Base-by-base conservation (phyloP, 2,329 filamentous ascomycete species). In the Neoascochyta sp. region DNA sequence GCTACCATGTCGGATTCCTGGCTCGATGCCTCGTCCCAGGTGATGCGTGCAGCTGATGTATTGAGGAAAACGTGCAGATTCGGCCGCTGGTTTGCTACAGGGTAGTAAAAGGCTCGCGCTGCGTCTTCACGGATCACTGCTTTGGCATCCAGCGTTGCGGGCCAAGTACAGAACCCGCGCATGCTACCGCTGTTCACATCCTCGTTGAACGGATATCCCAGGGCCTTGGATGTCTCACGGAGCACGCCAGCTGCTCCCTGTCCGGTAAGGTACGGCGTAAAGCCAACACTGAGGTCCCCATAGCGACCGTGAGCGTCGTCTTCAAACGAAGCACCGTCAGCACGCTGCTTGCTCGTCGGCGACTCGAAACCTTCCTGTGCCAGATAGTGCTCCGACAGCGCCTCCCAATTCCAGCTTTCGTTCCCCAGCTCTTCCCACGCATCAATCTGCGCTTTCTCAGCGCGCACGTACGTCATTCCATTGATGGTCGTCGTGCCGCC, bases 51-150 rank as follows among this genome's bases (percentile, higher is more conserved):
- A 1, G 62, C 69, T 2, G 54, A 54, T 0, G 68, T 66, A 36
- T 69, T 67, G 11, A 64, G 40, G 16, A 70, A 60, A 1, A 71
- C 45, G 3, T 67, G 44, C 1, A 73, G 49, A 38, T 73, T 74
- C 3, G 50, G 26, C 24, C 69, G 52, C 23, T 41, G 29, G 11
- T 54, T 36, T n/a, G 40, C 52, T 33, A 66, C 46, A 2, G 69
- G 67, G 30, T 57, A 69, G 41, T 70, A 73, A 40, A 69, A 73
- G 4, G 68, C 66, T 10, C 67, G 54, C 4, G 66, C 69, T 19
- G 70, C 66, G 50, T 73, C 69, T 33, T 66, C 61, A 8, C 69
- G 62, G 8, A 66, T 51, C 37, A 63, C 53, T 10, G 52, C 48
- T 2, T 50, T 47, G 1, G 50, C 36, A 34, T 72, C 55, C 10